Evolutionary conservation across 2,329 filamentous ascomycete genomes (phyloP).

Genomic region (Alternaria novae-zelandiae): DNA sequence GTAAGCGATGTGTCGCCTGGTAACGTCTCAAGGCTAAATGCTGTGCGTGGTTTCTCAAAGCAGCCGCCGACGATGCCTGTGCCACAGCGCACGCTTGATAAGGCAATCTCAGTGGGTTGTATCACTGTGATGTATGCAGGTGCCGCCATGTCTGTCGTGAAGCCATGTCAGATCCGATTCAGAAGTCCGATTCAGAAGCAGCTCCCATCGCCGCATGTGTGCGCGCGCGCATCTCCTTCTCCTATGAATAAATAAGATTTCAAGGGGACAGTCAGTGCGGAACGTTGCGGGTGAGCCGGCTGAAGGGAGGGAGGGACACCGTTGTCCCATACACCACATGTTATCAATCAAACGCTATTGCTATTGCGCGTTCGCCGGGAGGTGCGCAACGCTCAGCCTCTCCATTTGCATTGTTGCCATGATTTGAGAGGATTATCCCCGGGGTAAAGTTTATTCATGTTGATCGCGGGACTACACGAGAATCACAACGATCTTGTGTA

Average conservation of each 20-base stretch:
- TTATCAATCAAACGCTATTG: constrained; percentile 35
- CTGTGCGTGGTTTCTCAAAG: constrained; percentile 8
- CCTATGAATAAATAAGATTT: constrained; percentile 5
- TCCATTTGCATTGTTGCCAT: constrained; percentile 4
- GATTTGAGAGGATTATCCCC: constrained; percentile 11
- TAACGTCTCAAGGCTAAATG: constrained; percentile 4
- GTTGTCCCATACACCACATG: constrained; percentile 14
- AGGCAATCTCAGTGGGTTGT: constrained; percentile 6
- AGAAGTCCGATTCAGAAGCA: constrained; percentile 17
- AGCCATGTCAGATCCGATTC: constrained; percentile 19
- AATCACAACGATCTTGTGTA: constrained; percentile 14
- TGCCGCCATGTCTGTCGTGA: constrained; percentile 16
- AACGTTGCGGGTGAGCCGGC: constrained; percentile 19
- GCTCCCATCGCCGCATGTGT: constrained; percentile 12
- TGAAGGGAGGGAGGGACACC: constrained; percentile 37
- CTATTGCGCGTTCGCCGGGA: constrained; percentile 25
- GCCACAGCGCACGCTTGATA: constrained; percentile 14
- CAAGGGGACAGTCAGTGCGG: neutral
- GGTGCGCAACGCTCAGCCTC: constrained; percentile 9
- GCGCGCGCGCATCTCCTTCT: constrained; percentile 10
- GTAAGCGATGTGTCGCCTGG: neutral
- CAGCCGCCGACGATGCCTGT: constrained; percentile 23
- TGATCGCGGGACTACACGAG: constrained; percentile 21
- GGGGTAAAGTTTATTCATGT: constrained; percentile 9
- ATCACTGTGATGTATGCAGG: constrained; percentile 23